Percentiles rank a stretch among this genome's conserved stretches.
phyloP scores from a whole-genome alignment of 2,329 filamentous ascomycete genomes.

The Fusarium torulosum region DNA sequence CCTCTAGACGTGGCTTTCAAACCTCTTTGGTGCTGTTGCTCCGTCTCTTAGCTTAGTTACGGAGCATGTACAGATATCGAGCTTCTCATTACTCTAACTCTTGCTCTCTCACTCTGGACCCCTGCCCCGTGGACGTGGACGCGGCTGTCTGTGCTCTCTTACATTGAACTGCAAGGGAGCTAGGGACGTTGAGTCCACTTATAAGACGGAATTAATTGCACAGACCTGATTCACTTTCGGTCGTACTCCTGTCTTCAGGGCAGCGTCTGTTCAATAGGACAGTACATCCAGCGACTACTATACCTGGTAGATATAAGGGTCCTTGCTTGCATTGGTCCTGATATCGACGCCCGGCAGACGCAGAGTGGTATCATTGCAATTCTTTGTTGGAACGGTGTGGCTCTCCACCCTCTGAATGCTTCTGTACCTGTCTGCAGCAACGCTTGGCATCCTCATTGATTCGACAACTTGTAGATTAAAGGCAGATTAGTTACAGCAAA shows the following conservation, averaged over 20 bases:
- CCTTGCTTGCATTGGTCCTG: neutral
- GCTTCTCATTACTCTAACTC: neutral
- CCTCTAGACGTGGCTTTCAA: constrained; percentile 31
- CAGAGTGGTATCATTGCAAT: constrained; percentile 33
- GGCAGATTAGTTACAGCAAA: neutral
- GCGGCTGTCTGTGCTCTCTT: constrained; percentile 38
- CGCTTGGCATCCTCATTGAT: constrained; percentile 7
- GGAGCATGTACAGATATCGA: neutral
- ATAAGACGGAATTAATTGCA: constrained; percentile 34
- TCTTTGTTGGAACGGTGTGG: constrained; percentile 30
- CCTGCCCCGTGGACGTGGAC: constrained; percentile 29
- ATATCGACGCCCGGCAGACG: constrained; percentile 25
- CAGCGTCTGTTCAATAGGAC: constrained; percentile 11
- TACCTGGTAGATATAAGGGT: neutral
- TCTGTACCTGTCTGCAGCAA: constrained; percentile 9
- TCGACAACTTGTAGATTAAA: constrained; percentile 20
- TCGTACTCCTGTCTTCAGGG: constrained; percentile 15
- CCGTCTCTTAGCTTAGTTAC: constrained; percentile 10
- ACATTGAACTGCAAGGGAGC: constrained; percentile 32
- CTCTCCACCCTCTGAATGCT: constrained; percentile 6
- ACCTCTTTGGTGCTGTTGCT: constrained; percentile 30
- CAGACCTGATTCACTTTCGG: constrained; percentile 32
- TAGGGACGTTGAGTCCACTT: constrained; percentile 24
- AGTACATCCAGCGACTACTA: neutral
- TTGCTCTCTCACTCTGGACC: constrained; percentile 16